Base-by-base conservation (phyloP, 116 monocot genomes). In the Trichopus zeylanicus region DNA sequence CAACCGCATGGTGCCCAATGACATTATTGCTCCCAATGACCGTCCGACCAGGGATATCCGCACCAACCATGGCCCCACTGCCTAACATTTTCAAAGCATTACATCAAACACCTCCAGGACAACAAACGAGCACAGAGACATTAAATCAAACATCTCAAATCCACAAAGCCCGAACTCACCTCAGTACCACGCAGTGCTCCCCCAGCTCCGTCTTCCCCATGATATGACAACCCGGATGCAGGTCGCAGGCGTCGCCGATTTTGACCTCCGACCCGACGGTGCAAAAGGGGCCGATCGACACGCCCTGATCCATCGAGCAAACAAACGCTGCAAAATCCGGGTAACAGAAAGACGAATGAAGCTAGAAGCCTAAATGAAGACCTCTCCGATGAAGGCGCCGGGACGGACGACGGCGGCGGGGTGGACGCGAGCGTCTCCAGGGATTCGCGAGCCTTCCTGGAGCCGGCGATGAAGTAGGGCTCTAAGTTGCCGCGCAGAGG, bases 1-100 rank as follows among this genome's bases (percentile, higher is more conserved):
- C 62, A 2, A 81, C 84, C 1, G 90, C 76, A 73, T 90, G 69
- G 54, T 97, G 65, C 60, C 97, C 97, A 64, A 97, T 87, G 24
- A 75, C 58, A 67, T 97, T 97, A 70, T 81, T 78, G 31, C 68
- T 70, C 60, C 87, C 97, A 65, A 87, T 73, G 22, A 77, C 75
- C 49, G 87, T 97, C 28, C 24, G 65, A 26, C 91, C 97, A 24
- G 91, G 87, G 63, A 91, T 51, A 66, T 97, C 84, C 33, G 84
- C 81, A 61, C 97, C 97, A 77, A 97, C 75, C 77, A 97, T 66
- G 53, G 97, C 91, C 38, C 97, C 97, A 87, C 91, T 97, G 79
- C 72, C 80, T n/a, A 74, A 76, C 53, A 51, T 65, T 22, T 63
- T 77, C 51, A 48, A 68, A 69, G 63, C 15, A n/a, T n/a, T n/a